Evolutionary conservation across 2,329 filamentous ascomycete species (phyloP), one percentile per base, ranked within the genome.

Genomic region (Zasmidium cellare): DNA sequence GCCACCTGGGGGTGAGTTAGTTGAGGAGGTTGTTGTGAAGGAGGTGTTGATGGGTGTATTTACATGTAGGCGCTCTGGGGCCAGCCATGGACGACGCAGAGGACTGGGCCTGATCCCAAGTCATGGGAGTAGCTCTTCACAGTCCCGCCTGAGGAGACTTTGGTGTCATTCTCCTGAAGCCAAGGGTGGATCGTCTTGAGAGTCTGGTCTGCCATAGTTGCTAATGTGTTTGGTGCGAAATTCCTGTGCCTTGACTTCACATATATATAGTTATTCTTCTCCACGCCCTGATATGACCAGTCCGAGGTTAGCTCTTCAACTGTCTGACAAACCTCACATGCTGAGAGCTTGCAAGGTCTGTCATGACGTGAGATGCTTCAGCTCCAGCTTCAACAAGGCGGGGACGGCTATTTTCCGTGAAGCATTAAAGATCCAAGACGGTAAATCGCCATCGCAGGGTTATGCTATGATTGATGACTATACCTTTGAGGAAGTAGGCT

Each of bases 71-170:
- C 72, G 52, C 74, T 74, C 64, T 81, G 76, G 3, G 77, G 79
- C 63, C 78, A 80, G 49, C 77, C 78, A 65, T 80, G 78, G 31
- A 80, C 71, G n/a, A 79, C 65, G 46, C 75, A 75, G 12, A 80
- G 59, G 45, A 80, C 64, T n/a, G 69, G 64, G 9, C 71, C 71
- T 0, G 65, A 65, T 44, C 70, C 71, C 31, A 60, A 63, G 52
- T 74, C 71, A 55, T 70, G 68, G 20, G 63, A 66, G 62, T 69
- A 74, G 61, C 69, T 71, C 48, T 67, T 62, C n/a, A 75, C 59
- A 1, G 60, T 71, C 46, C 68, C 67, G 14, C 68, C 70, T 2
- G 69, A 68, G 1, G 66, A 65, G 35, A 67, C 60, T 38, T 63
- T 56, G 23, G 66, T 67, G 56, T 64, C 57, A 49, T 69, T 66